Percentiles rank a stretch among this genome's conserved stretches.
Conservation (phyloP, 306 rosid genomes). For the Corylus americana region DNA sequence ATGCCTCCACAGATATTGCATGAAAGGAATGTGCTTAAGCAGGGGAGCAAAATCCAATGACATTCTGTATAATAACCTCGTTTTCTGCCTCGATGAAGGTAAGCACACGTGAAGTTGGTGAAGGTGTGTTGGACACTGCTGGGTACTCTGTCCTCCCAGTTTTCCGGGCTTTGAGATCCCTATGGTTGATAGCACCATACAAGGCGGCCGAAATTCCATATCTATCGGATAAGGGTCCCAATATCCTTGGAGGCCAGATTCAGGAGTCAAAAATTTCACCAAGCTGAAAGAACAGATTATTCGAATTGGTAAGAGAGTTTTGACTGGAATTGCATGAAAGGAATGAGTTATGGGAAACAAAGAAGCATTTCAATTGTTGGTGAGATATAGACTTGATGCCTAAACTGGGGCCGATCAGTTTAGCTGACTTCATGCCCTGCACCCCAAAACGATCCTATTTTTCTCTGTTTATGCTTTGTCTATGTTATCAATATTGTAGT, state of each 20-base stretch:
- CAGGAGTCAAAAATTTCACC: slow-evolving; percentile 87
- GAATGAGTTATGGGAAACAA: too few species aligned
- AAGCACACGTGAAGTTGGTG: slow-evolving; percentile 96
- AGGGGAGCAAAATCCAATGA: slow-evolving; percentile 87
- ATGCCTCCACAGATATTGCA: slow-evolving; percentile 80
- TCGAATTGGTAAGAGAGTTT: slow-evolving; percentile 8
- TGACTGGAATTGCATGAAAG: not conserved
- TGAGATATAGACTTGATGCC: not conserved
- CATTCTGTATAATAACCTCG: slow-evolving; percentile 90
- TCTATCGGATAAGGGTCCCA: slow-evolving; percentile 99
- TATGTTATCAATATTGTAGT: too few species aligned
- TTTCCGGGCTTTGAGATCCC: slow-evolving; percentile 96
- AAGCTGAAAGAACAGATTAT: slow-evolving; percentile 61
- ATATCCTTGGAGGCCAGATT: slow-evolving; percentile 86
- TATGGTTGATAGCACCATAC: slow-evolving; percentile 91
- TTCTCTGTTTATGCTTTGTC: too few species aligned
- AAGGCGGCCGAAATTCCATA: slow-evolving; percentile 95
- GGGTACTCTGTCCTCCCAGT: slow-evolving; percentile 75
- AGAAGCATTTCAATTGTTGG: too few species aligned
- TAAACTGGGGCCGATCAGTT: not conserved
- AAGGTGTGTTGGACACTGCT: slow-evolving; percentile 74
- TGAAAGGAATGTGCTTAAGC: slow-evolving; percentile 78
- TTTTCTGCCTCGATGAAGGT: slow-evolving; percentile 77
- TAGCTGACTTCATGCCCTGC: too few species aligned
- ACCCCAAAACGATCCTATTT: too few species aligned